Evolutionary conservation across 495 filamentous ascomycete species (phyloP).

Genomic region (Penicillium soppii): DNA sequence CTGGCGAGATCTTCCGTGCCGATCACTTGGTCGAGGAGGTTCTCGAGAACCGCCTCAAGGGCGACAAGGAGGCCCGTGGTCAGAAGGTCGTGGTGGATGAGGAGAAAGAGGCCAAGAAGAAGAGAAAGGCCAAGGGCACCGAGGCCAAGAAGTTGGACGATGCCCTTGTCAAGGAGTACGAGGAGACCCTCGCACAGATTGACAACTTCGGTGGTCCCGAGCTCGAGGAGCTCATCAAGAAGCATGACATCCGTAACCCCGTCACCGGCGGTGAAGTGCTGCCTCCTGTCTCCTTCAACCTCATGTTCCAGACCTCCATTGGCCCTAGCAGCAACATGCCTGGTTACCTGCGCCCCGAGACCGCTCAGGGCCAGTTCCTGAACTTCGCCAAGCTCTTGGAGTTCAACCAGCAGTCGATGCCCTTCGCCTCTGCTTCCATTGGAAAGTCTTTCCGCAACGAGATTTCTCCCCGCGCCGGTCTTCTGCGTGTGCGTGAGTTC

Average conservation of each 20-base stretch:
- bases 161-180: conserved; percentile 62
- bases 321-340: conserved; percentile 64
- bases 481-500: conserved; percentile 69
- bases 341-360: conserved; percentile 65
- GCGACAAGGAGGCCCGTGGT: conserved; percentile 74
- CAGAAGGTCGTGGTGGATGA: conserved; percentile 67
- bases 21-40: conserved; percentile 96
- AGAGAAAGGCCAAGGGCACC: conserved; percentile 59
- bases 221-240: conserved; percentile 61
- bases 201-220: conserved; percentile 69
- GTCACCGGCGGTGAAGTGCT: conserved; percentile 56
- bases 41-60: conserved; percentile 78
- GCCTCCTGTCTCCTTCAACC: conserved; percentile 69
- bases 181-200: conserved; percentile 68
- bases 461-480: conserved; percentile 66
- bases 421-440: conserved; percentile 72
- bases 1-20: conserved; percentile 91
- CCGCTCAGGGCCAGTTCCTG: conserved; percentile 67
- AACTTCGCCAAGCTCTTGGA: conserved; percentile 69
- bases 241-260: conserved; percentile 66
- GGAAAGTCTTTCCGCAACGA: conserved; percentile 77
- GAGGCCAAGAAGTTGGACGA: conserved; percentile 65
- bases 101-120: conserved; percentile 63
- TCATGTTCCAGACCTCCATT: conserved; percentile 74
- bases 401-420: conserved; percentile 69